Percentiles rank a stretch among this genome's conserved stretches.
Conservation (phyloP, 2,329 filamentous ascomycete species). For the Beauveria pseudobassiana region DNA sequence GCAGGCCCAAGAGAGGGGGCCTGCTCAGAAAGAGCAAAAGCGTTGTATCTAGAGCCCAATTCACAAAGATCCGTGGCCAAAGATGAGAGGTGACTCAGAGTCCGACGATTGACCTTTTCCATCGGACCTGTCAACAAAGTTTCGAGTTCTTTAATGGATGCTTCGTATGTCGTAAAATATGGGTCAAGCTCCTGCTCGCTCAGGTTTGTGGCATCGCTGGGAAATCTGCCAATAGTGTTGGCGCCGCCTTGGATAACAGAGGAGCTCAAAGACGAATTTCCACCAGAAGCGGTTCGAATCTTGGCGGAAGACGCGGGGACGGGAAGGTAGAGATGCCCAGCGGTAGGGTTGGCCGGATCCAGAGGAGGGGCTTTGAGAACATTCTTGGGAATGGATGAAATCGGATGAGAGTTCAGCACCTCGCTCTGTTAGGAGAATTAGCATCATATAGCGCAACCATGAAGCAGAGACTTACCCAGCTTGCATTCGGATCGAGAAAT, state of each 20-base stretch:
- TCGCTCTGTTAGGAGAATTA: conserved; percentile 59
- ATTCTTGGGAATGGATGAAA: conserved; percentile 87
- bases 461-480: conserved; percentile 62
- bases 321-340: conserved; percentile 80
- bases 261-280: conserved; percentile 26
- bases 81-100: conserved; percentile 75
- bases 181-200: conserved; percentile 89
- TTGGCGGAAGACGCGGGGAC: conserved; percentile 81
- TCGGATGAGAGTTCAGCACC: conserved; percentile 86
- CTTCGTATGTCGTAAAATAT: conserved; percentile 91
- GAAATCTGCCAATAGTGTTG: conserved; percentile 72
- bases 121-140: conserved; percentile 83
- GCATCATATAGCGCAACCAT: neutral
- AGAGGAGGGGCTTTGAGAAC: conserved; percentile 92
- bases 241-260: conserved; percentile 33
- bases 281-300: conserved; percentile 53
- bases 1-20: conserved; percentile 82
- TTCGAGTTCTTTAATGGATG: conserved; percentile 86
- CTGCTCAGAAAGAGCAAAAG: conserved; percentile 89
- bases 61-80: conserved; percentile 85
- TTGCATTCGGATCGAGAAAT: conserved; percentile 94
- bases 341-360: conserved; percentile 84
- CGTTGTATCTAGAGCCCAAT: conserved; percentile 91
- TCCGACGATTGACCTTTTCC: conserved; percentile 91
- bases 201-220: conserved; percentile 65